phyloP scores from a whole-genome alignment of 495 filamentous ascomycete species.

The Lentithecium fluviatile region DNA sequence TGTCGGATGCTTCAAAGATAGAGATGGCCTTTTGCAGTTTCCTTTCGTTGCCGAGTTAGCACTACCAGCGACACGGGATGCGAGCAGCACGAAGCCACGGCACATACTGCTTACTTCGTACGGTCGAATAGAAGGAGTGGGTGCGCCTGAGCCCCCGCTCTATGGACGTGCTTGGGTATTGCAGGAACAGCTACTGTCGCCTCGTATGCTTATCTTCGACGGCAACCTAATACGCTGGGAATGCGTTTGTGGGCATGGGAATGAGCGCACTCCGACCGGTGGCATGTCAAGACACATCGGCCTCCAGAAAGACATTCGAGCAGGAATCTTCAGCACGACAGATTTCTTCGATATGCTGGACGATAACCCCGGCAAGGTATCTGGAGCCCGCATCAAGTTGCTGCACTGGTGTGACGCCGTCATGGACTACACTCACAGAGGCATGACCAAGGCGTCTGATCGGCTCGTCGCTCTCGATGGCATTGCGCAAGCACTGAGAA shows the following conservation, averaged over 20 bases:
- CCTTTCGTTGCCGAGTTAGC: slow-evolving; percentile 1
- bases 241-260: slow-evolving; percentile 10
- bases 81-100: background rate
- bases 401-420: slow-evolving; percentile 13
- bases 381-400: background rate
- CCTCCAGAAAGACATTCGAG: background rate
- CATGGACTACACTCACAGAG: slow-evolving; percentile 19
- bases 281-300: slow-evolving; percentile 15
- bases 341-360: slow-evolving; percentile 4
- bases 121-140: background rate
- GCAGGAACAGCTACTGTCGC: slow-evolving; percentile 17
- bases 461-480: slow-evolving; percentile 11
- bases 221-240: slow-evolving; percentile 8
- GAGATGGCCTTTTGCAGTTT: slow-evolving; percentile 9
- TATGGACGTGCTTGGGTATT: slow-evolving; percentile 18
- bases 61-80: background rate
- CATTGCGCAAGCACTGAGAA: slow-evolving; percentile 7
- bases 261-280: slow-evolving; percentile 7
- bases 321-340: background rate
- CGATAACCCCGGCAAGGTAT: background rate
- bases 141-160: slow-evolving; percentile 1
- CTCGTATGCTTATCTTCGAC: slow-evolving; percentile 22
- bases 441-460: slow-evolving; percentile 9
- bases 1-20: slow-evolving; percentile 6
- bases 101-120: background rate